phyloP scores from a whole-genome alignment of 805 yeast genomes.

The Teunomyces tritomae region DNA sequence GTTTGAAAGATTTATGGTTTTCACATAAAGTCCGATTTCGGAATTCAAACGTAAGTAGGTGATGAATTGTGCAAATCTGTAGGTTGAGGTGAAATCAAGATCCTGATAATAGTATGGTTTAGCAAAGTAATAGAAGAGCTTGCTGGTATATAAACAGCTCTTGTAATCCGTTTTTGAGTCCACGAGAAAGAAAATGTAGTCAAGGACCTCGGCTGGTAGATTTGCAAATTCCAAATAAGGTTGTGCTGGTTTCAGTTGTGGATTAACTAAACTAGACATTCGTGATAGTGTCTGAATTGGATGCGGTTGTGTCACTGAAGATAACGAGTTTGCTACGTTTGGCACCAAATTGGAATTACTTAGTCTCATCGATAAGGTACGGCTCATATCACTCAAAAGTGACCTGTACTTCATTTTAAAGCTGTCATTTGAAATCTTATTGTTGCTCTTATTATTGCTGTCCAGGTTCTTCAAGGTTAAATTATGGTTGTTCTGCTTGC shows the following conservation, averaged over 20 bases:
- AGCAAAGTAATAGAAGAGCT: conserved; percentile 48
- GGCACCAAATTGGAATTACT: conserved; percentile 15
- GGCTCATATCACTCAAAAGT: conserved; percentile 46
- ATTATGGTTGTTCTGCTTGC: conserved; percentile 14
- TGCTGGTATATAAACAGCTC: conserved; percentile 49
- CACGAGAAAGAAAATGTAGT: conserved; percentile 35
- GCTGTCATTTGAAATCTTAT: conserved; percentile 4
- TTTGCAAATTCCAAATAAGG: conserved; percentile 14
- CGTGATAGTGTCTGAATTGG: neutral
- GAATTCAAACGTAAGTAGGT: conserved; percentile 59
- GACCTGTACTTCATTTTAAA: conserved; percentile 50
- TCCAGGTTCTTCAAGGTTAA: conserved; percentile 10
- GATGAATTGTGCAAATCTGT: conserved; percentile 77
- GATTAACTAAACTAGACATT: neutral
- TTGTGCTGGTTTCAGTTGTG: neutral
- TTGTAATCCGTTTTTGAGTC: conserved; percentile 33
- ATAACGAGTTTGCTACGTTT: neutral
- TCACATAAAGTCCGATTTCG: conserved; percentile 55
- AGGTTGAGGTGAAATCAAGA: conserved; percentile 65
- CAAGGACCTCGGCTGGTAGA: conserved; percentile 46
- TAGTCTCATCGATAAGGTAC: conserved; percentile 37
- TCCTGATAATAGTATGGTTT: conserved; percentile 53
- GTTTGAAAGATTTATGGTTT: conserved; percentile 55
- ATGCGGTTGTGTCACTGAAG: neutral
- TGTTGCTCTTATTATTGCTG: conserved; percentile 2